Evolutionary conservation across 352 stramenopile species (phyloP).

Genomic region (Globisporangium sylvaticum): DNA sequence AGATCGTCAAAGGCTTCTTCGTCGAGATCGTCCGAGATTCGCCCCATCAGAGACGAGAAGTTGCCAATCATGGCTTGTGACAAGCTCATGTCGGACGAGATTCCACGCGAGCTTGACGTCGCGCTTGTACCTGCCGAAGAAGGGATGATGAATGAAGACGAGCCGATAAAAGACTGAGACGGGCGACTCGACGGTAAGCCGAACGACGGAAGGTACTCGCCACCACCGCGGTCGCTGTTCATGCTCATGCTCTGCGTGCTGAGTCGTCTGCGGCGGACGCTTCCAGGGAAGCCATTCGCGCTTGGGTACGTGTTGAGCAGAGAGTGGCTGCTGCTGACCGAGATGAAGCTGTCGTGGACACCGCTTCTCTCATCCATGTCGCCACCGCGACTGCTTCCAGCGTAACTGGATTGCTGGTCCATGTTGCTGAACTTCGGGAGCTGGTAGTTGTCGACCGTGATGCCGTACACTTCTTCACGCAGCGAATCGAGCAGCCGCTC

Average conservation of each 20-base stretch:
- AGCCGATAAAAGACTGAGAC: slow-evolving; percentile 45
- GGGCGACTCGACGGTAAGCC: slow-evolving; percentile 27
- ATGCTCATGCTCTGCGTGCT: slow-evolving; percentile 27
- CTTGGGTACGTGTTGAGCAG: slow-evolving; percentile 6
- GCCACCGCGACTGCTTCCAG: slow-evolving; percentile 16
- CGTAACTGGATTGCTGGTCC: slow-evolving; percentile 22
- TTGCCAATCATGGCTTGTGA: slow-evolving; percentile 72
- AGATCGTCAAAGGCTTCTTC: slow-evolving; percentile 39
- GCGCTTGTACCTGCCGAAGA: neutral
- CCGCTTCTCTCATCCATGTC: slow-evolving; percentile 25
- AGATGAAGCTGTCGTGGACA: slow-evolving; percentile 39
- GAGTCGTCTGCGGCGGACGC: slow-evolving; percentile 18
- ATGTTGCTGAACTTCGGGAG: slow-evolving; percentile 20
- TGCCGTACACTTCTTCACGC: slow-evolving; percentile 66
- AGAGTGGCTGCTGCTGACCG: slow-evolving; percentile 12
- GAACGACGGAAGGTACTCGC: slow-evolving; percentile 25
- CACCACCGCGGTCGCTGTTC: slow-evolving; percentile 23
- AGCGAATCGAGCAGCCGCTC: slow-evolving; percentile 50
- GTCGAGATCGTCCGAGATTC: slow-evolving; percentile 53
- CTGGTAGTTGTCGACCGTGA: slow-evolving; percentile 30
- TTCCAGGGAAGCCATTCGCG: slow-evolving; percentile 10
- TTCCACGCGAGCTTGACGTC: slow-evolving; percentile 23
- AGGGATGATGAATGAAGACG: slow-evolving; percentile 12
- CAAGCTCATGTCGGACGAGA: slow-evolving; percentile 62
- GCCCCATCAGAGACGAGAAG: slow-evolving; percentile 59